phyloP scores from a whole-genome alignment of 2,329 filamentous ascomycete genomes.

The Cladosporium sp. region DNA sequence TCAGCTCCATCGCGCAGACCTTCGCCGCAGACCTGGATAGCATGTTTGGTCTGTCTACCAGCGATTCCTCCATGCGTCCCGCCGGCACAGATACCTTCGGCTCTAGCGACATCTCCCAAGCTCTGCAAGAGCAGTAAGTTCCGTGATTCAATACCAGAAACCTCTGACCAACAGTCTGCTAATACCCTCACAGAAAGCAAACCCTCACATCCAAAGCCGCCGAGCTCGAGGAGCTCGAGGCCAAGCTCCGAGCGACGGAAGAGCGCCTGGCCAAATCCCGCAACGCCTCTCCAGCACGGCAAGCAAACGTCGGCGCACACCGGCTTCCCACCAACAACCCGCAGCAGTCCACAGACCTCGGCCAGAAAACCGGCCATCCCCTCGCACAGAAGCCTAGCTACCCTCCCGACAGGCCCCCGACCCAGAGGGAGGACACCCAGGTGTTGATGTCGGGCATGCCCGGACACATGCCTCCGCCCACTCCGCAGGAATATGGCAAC shows the following conservation, averaged over 20 bases:
- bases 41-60: conserved; percentile 78
- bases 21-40: conserved; percentile 84
- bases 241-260: conserved; percentile 78
- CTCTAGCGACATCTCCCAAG: conserved; percentile 67
- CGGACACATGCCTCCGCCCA: conserved; percentile 18
- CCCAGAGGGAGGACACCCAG: conserved; percentile 20
- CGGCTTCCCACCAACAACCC: conserved; percentile 13
- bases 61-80: conserved; percentile 43
- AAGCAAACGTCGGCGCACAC: conserved; percentile 18
- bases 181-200: conserved; percentile 60
- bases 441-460: conserved; percentile 23
- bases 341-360: conserved; percentile 3
- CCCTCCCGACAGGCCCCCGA: conserved; percentile 22
- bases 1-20: conserved; percentile 77
- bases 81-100: conserved; percentile 28
- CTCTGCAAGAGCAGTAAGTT: conserved; percentile 75
- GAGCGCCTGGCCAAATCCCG: conserved; percentile 54
- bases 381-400: conserved; percentile 24
- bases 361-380: conserved; percentile 13
- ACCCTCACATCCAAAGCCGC: conserved; percentile 67
- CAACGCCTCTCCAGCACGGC: conserved; percentile 23
- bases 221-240: conserved; percentile 82
- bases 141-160: background rate
- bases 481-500: conserved; percentile 19
- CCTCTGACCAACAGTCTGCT: background rate